Evolutionary conservation across 2,329 filamentous ascomycete species (phyloP).

Genomic region (Neonectria punicea): DNA sequence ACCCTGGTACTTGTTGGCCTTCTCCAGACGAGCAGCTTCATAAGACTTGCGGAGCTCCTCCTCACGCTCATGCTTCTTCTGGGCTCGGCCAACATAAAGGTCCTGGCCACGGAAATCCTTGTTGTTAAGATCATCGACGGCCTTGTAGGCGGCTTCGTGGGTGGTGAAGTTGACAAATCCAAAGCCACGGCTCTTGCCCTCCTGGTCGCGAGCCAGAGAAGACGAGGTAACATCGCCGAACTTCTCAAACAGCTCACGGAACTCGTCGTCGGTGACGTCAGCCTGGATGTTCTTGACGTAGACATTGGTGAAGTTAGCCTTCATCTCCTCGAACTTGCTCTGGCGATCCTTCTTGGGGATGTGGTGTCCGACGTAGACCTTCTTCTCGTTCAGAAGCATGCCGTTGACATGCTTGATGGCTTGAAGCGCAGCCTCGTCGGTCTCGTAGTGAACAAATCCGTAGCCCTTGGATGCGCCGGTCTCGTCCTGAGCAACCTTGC

Average conservation of each 20-base stretch:
- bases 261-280: conserved; percentile 91
- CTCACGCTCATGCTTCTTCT: conserved; percentile 99
- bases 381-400: conserved; percentile 99
- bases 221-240: conserved; percentile 96
- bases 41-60: conserved; percentile 99
- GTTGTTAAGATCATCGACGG: conserved; percentile 92
- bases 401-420: conserved; percentile 99
- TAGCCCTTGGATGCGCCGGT: conserved; percentile 97
- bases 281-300: conserved; percentile 97
- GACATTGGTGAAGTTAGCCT: conserved; percentile 99
- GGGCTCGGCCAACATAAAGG: conserved; percentile 96
- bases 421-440: conserved; percentile 93
- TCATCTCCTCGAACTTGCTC: conserved; percentile 99
- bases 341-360: conserved; percentile 99
- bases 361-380: conserved; percentile 99
- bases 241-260: conserved; percentile 91
- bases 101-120: conserved; percentile 94
- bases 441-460: conserved; percentile 99
- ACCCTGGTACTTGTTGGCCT: conserved; percentile 98
- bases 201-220: conserved; percentile 86
- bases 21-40: conserved; percentile 96
- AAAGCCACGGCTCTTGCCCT: conserved; percentile 94
- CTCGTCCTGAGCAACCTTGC: conserved; percentile 99
- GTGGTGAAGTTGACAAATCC: conserved; percentile 96
- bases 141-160: conserved; percentile 85